phyloP scores from a whole-genome alignment of 2,329 filamentous ascomycete species.

The Trichoderma guizhouense region DNA sequence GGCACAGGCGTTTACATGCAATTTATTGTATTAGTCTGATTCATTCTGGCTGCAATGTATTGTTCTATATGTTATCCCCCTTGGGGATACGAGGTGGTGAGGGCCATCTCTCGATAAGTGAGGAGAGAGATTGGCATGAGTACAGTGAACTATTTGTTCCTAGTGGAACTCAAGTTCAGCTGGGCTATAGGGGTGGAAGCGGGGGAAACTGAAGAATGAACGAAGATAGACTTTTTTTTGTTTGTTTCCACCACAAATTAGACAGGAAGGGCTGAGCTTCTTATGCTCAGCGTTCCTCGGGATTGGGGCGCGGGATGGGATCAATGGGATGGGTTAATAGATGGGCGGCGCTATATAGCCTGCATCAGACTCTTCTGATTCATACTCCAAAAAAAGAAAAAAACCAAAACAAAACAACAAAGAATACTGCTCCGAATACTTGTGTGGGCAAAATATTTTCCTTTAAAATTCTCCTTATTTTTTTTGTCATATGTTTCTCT shows the following conservation, averaged over 20 bases:
- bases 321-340: constrained; percentile 5
- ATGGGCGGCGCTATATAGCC: not conserved
- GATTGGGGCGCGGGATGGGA: not conserved
- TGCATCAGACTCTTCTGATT: constrained; percentile 3
- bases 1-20: constrained; percentile 4
- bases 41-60: not conserved
- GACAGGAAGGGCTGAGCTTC: not conserved
- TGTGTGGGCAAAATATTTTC: not conserved
- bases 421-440: not conserved
- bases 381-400: not conserved
- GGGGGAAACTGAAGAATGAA: constrained; percentile 12
- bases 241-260: not conserved
- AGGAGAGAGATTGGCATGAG: not conserved
- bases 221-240: constrained; percentile 13
- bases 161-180: not conserved
- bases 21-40: not conserved
- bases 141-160: not conserved
- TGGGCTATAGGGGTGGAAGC: not conserved
- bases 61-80: not conserved
- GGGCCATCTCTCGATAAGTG: not conserved
- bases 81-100: not conserved
- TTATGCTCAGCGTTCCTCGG: not conserved
- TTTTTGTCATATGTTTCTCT: not conserved
- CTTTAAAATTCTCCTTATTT: not conserved
- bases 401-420: not conserved